Evolutionary conservation across 2,329 filamentous ascomycete genomes (phyloP), one percentile per base, ranked within the genome.

Genomic region (Microcyclosporella mali): DNA sequence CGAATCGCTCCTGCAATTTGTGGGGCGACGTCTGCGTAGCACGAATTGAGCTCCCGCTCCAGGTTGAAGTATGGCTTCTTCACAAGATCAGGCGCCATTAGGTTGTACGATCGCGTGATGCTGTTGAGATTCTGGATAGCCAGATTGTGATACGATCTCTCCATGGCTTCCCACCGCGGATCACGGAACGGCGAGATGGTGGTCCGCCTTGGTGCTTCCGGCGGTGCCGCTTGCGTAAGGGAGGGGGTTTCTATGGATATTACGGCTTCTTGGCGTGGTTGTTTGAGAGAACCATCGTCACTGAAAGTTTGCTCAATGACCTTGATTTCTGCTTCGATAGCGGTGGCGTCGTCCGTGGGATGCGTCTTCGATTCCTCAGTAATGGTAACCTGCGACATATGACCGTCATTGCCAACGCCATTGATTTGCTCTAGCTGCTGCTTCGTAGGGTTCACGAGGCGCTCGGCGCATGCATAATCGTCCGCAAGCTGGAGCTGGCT

Each of bases 1-100:
- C 75, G 74, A 47, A 97, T 92, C 49, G 82, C 81, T 2, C 75
- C 72, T 0, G 88, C 78, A 3, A 97, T 65, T 35, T 75, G 70
- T 0, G 88, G 88, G 6, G 90, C 90, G 1, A 94, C 82, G 47
- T 95, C 89, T 1, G 88, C 84, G 59, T 82, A 97, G 62, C 89
- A 95, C 2, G 78, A 73, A 21, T 74, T 75, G 12, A 97, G 73
- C 66, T 98, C 92, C 37, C 90, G 79, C 33, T 88, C 79, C 6
- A 97, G 77, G 2, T 75, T 82, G 59, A 88, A 88, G 64, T 97
- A 97, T 0, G 90, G 87, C 64, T 95, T 95, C 67, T 92, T 94
- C 2, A 90, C 89, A 1, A 95, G 74, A 41, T 88, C 83, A 0
- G 92, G 92, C 0, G 92, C 90, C 81, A 94, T 90, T 2, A 97